A percentile compares a stretch with the other conserved stretches of the same genome.
phyloP scores from a whole-genome alignment of 2,329 filamentous ascomycete species.

The Fulvia fulva region DNA sequence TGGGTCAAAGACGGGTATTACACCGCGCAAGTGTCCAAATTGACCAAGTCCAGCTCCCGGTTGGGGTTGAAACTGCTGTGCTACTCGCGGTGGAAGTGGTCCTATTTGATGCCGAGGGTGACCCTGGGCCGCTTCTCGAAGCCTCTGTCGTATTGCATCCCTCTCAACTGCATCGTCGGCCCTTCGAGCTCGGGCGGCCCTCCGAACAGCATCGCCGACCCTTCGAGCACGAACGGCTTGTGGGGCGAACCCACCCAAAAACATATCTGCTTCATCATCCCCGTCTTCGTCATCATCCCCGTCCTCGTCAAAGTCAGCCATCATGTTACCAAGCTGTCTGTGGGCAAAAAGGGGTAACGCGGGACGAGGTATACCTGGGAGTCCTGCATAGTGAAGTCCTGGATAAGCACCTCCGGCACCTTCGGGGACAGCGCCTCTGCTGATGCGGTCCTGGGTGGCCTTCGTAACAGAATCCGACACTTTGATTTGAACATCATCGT shows the following conservation, averaged over 20 bases:
- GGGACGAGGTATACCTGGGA: neutral
- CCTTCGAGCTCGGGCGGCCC: neutral
- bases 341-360: neutral
- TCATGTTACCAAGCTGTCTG: neutral
- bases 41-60: neutral
- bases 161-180: neutral
- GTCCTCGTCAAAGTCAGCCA: constrained; percentile 14
- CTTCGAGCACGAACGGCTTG: neutral
- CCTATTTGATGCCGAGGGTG: neutral
- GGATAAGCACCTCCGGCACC: no score
- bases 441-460: constrained; percentile 14
- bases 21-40: neutral
- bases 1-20: neutral
- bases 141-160: neutral
- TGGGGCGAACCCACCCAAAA: no score
- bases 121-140: neutral
- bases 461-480: constrained; percentile 47
- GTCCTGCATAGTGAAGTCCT: neutral
- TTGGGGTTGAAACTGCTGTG: neutral
- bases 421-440: no score
- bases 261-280: constrained; percentile 5
- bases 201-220: neutral
- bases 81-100: neutral
- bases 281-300: constrained; percentile 14
- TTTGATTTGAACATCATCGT: constrained; percentile 56